A percentile compares a stretch with the other conserved stretches of the same genome.
phyloP scores from a whole-genome alignment of 768 basidiomycete genomes.

The Termitomyces sp. region DNA sequence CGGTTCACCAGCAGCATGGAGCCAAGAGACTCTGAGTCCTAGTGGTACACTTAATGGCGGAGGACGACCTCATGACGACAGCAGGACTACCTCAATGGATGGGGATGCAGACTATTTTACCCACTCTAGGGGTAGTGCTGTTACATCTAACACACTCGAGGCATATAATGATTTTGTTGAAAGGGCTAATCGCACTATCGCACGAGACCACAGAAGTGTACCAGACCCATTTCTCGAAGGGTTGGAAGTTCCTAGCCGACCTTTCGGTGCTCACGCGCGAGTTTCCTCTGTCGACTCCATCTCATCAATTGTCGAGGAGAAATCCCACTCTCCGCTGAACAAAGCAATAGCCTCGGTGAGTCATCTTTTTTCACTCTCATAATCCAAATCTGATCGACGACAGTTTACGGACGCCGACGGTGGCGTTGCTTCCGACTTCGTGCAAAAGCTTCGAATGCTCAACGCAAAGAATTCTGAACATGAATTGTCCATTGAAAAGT shows the following conservation, averaged over 20 bases:
- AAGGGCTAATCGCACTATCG: slow-evolving; percentile 79
- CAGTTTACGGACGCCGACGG: slow-evolving; percentile 94
- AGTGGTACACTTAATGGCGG: slow-evolving; percentile 25
- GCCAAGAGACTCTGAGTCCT: slow-evolving; percentile 48
- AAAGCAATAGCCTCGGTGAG: slow-evolving; percentile 86
- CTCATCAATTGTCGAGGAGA: slow-evolving; percentile 87
- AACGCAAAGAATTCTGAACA: slow-evolving; percentile 85
- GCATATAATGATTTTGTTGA: slow-evolving; percentile 79
- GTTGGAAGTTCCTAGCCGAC: slow-evolving; percentile 49
- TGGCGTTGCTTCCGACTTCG: slow-evolving; percentile 85
- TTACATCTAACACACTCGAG: slow-evolving; percentile 22
- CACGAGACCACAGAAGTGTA: slow-evolving; percentile 66
- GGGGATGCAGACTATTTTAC: slow-evolving; percentile 48
- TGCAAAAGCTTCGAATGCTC: slow-evolving; percentile 73
- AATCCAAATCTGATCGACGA: slow-evolving; percentile 1
- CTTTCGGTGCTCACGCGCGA: slow-evolving; percentile 79
- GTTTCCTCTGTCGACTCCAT: slow-evolving; percentile 88
- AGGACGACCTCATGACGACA: slow-evolving; percentile 31
- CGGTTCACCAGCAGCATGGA: slow-evolving; percentile 59
- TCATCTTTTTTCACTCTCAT: slow-evolving; percentile 2
- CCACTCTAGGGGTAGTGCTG: slow-evolving; percentile 25
- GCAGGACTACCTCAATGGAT: slow-evolving; percentile 45
- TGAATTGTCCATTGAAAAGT: slow-evolving; percentile 90
- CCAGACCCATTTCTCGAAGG: slow-evolving; percentile 85
- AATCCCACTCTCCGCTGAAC: slow-evolving; percentile 85